A percentile compares a stretch with the other conserved stretches of the same genome.
phyloP scores from a whole-genome alignment of 2,329 filamentous ascomycete species.

The Fusarium sublunatum region DNA sequence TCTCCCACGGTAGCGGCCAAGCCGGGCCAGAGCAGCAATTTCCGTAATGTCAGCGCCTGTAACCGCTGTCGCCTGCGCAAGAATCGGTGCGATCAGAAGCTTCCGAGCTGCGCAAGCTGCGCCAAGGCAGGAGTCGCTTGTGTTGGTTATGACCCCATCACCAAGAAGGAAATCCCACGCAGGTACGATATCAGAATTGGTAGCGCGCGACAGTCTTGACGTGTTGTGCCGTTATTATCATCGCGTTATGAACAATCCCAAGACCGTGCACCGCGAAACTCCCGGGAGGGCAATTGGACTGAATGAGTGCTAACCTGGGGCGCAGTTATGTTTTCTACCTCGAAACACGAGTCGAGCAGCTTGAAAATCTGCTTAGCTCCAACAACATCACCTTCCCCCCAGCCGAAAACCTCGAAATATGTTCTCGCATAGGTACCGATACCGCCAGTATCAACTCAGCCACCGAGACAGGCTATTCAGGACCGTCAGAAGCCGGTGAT shows the following conservation, averaged over 20 bases:
- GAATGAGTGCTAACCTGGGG: constrained; percentile 35
- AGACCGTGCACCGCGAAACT: not conserved
- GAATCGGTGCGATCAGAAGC: constrained; percentile 92
- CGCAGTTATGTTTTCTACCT: constrained; percentile 92
- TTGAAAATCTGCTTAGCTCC: constrained; percentile 78
- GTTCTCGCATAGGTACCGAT: constrained; percentile 61
- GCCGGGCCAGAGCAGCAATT: constrained; percentile 71
- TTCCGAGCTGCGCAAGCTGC: constrained; percentile 91
- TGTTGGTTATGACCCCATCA: constrained; percentile 96
- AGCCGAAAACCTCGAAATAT: constrained; percentile 74
- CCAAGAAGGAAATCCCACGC: constrained; percentile 92
- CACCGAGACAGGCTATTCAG: constrained; percentile 50
- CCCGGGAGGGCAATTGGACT: not conserved
- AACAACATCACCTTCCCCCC: constrained; percentile 79
- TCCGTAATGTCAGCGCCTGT: constrained; percentile 92
- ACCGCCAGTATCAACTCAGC: constrained; percentile 48
- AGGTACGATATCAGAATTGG: constrained; percentile 69
- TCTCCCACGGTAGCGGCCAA: constrained; percentile 52
- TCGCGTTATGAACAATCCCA: not conserved
- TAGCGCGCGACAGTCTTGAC: constrained; percentile 18
- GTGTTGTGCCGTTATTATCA: not conserved
- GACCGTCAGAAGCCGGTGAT: constrained; percentile 49
- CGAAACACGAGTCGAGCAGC: constrained; percentile 84
- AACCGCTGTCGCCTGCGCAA: constrained; percentile 92
- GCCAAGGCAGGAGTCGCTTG: constrained; percentile 93